phyloP scores from a whole-genome alignment of 2,329 filamentous ascomycete genomes.

The Colletotrichum spaethianum region DNA sequence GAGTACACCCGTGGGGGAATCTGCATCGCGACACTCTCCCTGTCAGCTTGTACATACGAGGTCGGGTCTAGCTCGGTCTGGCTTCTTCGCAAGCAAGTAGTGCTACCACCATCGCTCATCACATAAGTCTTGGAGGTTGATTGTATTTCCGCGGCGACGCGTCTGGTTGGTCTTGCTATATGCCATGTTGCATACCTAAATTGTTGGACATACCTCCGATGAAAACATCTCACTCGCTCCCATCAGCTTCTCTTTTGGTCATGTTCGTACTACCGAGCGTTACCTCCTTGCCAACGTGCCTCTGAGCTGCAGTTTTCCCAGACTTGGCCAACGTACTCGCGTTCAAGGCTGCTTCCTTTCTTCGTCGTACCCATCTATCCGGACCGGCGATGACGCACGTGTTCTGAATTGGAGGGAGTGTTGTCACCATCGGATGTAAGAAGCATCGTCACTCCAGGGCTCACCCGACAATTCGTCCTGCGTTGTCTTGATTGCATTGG shows the following conservation, averaged over 20 bases:
- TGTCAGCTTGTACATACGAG: not conserved
- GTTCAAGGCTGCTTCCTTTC: not conserved
- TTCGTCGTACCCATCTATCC: slow-evolving; percentile 5
- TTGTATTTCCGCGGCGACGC: not conserved
- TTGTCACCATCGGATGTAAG: slow-evolving; percentile 30
- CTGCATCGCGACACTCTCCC: slow-evolving; percentile 6
- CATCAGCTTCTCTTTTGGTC: not conserved
- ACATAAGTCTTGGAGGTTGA: not conserved
- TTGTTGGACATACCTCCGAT: not conserved
- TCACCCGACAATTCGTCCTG: not conserved
- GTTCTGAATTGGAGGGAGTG: not conserved
- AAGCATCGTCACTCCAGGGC: not conserved
- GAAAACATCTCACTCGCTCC: not conserved
- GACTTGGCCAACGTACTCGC: not conserved
- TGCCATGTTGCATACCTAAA: not conserved
- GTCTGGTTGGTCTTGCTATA: not conserved
- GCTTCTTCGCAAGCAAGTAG: slow-evolving; percentile 14
- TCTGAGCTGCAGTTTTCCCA: not conserved
- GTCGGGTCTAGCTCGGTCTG: slow-evolving; percentile 8
- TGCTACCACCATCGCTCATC: not conserved
- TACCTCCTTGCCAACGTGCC: not conserved
- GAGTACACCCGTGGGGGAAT: slow-evolving; percentile 1
- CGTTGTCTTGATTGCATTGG: not conserved
- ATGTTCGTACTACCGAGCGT: not conserved
- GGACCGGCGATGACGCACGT: slow-evolving; percentile 2